Conservation (phyloP, 164 flowering plant genomes). For the Magnolia kwangsiensis region DNA sequence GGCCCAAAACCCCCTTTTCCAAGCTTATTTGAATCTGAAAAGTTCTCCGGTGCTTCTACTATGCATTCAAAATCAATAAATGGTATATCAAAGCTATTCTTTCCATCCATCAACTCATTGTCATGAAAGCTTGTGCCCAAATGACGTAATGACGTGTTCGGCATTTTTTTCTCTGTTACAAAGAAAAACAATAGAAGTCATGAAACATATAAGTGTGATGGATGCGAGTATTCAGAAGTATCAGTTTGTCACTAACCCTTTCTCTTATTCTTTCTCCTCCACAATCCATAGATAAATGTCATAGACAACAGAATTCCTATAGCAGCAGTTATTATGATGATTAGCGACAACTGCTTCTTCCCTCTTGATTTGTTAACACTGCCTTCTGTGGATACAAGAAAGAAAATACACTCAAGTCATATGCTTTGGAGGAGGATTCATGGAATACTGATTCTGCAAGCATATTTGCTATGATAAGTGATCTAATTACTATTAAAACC, state of each 20-base stretch:
- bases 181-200: background rate
- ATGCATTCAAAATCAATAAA: background rate
- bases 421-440: background rate
- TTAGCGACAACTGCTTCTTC: background rate
- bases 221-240: background rate
- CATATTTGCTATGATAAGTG: background rate
- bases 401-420: background rate
- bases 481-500: background rate
- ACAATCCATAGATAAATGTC: background rate
- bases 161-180: background rate
- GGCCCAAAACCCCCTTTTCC: slow-evolving; percentile 10
- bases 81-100: background rate
- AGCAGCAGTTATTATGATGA: background rate
- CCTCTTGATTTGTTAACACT: background rate
- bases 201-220: background rate
- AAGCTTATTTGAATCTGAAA: slow-evolving; percentile 2
- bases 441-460: too few relatives aligned
- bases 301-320: background rate
- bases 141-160: background rate
- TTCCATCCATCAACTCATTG: background rate
- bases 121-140: background rate
- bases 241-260: background rate
- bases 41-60: background rate
- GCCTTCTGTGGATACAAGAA: background rate
- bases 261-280: background rate